Evolutionary conservation across 73 alveolate species (phyloP).

Genomic region (Paramecium tetraurelia): DNA sequence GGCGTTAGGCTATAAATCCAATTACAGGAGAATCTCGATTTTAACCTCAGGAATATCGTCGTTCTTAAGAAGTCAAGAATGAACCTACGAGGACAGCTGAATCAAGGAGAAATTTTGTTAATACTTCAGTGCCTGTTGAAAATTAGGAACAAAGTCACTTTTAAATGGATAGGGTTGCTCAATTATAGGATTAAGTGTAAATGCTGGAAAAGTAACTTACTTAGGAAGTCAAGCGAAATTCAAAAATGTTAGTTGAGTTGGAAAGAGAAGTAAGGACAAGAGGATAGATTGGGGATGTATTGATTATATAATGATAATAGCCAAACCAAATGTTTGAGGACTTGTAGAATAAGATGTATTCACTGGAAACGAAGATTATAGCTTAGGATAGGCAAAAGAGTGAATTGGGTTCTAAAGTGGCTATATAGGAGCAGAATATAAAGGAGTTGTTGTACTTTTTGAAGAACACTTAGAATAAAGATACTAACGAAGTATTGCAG

Average conservation of each 20-base stretch:
- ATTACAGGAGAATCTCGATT: constrained; percentile 40
- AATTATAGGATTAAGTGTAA: neutral
- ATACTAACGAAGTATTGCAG: constrained; percentile 3
- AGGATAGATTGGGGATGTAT: neutral
- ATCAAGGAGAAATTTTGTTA: neutral
- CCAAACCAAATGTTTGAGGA: neutral
- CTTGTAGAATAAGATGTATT: neutral
- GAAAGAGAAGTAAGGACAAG: constrained; percentile 8
- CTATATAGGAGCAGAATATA: neutral
- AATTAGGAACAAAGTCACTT: neutral
- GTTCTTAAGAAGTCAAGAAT: neutral
- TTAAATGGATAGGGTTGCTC: neutral
- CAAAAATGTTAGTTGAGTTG: neutral
- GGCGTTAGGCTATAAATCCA: constrained; percentile 31
- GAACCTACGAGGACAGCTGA: neutral
- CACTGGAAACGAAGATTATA: neutral
- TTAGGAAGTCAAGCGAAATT: neutral
- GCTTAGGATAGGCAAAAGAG: neutral
- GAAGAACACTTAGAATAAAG: constrained; percentile 51
- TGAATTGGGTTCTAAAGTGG: neutral
- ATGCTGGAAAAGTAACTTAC: neutral
- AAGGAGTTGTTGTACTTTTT: constrained; percentile 37
- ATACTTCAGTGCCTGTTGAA: neutral
- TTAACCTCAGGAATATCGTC: neutral
- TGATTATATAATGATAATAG: neutral